Base-by-base conservation (phyloP, 2,329 filamentous ascomycete genomes). In the Alternaria arborescens region DNA sequence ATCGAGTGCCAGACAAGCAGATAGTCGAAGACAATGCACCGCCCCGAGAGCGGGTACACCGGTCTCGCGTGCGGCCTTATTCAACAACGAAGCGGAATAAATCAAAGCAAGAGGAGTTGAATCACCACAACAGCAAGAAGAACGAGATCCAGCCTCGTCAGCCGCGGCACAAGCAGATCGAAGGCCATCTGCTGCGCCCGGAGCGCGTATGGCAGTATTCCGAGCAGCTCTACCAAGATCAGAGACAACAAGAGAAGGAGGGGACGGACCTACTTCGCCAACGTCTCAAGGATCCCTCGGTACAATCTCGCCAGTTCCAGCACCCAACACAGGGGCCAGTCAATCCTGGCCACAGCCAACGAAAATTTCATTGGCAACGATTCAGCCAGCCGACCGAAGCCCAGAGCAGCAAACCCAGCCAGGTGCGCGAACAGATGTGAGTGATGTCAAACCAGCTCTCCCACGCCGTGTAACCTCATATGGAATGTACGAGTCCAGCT, bases 391-490 rank as follows among this genome's bases (percentile, higher is more conserved):
- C 16, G 18, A 34, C 4, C 44, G 16, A 16, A 6, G 14, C 28
- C 12, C 18, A 48, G 18, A 48, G 8, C 41, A 36, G 18, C 41
- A 42, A 24, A 12, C 6, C 10, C 41, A 55, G 10, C 8, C 30
- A 34, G 18, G 52, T 14, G 18, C 30, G 28, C 41, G 34, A 18
- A 2, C 16, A 16, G 36, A 48, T 14, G 5, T 26, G 51, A 51
- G 34, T 3, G 18, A 52, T 41, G 44, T 12, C 28, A 41, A n/a
- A 26, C 24, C 44, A 55, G 30, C 30, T 10, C n/a, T n/a, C 26
- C 26, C 52, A 5, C 52, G 26, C 22, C 52, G 52, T 18, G 16
- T 34, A 18, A 55, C 52, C 52, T 46, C 52, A 28, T 34, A 47
- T 20, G 44, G 28, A 22, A 38, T 55, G 8, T 40, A 46, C 22